Evolutionary conservation across 1,139 yeast species (phyloP), one percentile per base, ranked within the genome.

Genomic region (Hansenula sp.): DNA sequence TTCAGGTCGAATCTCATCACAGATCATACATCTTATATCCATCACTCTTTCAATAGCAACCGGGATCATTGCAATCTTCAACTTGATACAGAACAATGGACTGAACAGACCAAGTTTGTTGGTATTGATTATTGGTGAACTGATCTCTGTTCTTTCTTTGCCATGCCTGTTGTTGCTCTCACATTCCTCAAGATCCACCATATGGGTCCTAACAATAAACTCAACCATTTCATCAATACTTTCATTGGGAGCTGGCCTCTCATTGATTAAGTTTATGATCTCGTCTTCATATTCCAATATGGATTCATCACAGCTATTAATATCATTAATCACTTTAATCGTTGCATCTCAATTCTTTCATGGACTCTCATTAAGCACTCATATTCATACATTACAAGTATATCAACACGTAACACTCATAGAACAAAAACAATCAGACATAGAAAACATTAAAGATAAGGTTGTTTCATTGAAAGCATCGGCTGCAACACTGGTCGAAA

Each of bases 221-320:
- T 2, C 24, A 1, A 11, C 37, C 3, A 11, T 44, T 11, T 50
- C 58, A 8, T 12, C 48, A 9, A 16, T 42, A 4, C 13, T 48
- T 2, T 46, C 54, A 28, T 41, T 55, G 34, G 57, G 58, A 50
- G 56, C 60, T 38, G 57, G 59, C 11, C 52, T 56, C 43, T 42
- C 47, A 16, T 39, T 44, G 15, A 27, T 53, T 21, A 45, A 47
- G 41, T n/a, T 42, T 5, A 19, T 42, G 30, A 24, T 18, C 5
- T 10, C 18, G 4, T 3, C 6, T 15, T 13, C 10, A 34, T 4
- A 13, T 12, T 25, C 15, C 25, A 21, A 21, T 21, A n/a, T 25
- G 13, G 16, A 12, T 27, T 41, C 17, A 28, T 34, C 41, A 29
- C 18, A 25, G 3, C 27, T 47, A n/a, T 32, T 48, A 27, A 42